phyloP scores from a whole-genome alignment of 2,329 filamentous ascomycete genomes.

The Calycina marina region DNA sequence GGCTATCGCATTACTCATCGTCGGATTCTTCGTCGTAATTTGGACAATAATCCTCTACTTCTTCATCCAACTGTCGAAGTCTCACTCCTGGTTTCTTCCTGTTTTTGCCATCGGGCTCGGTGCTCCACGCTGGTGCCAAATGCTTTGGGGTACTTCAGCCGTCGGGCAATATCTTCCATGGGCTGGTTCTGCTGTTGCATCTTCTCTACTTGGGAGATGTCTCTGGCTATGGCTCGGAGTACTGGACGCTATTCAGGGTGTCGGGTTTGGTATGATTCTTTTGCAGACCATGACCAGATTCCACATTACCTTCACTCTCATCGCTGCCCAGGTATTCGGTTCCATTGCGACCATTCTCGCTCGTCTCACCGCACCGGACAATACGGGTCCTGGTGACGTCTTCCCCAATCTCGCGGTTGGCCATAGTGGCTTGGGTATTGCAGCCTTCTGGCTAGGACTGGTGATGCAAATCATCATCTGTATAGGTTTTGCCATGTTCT shows the following conservation, averaged over 20 bases:
- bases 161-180: conserved; percentile 49
- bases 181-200: conserved; percentile 34
- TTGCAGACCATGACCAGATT: conserved; percentile 49
- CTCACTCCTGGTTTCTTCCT: conserved; percentile 51
- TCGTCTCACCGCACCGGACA: conserved; percentile 43
- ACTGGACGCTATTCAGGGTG: conserved; percentile 48
- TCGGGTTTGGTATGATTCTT: conserved; percentile 54
- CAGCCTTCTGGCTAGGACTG: conserved; percentile 33
- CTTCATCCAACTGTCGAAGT: conserved; percentile 39
- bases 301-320: conserved; percentile 47
- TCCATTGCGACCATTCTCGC: conserved; percentile 47
- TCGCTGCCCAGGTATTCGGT: conserved; percentile 46
- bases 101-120: conserved; percentile 53
- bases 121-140: conserved; percentile 52
- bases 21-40: conserved; percentile 37
- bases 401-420: conserved; percentile 33
- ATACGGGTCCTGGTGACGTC: conserved; percentile 43
- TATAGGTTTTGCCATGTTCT: conserved; percentile 40
- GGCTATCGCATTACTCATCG: conserved; percentile 39
- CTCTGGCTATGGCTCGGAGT: conserved; percentile 56
- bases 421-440: conserved; percentile 1
- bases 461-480: conserved; percentile 42
- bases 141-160: conserved; percentile 48
- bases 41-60: conserved; percentile 38
- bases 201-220: conserved; percentile 39